Conservation (phyloP, 73 alveolate genomes). For the Paramecium bursaria region DNA sequence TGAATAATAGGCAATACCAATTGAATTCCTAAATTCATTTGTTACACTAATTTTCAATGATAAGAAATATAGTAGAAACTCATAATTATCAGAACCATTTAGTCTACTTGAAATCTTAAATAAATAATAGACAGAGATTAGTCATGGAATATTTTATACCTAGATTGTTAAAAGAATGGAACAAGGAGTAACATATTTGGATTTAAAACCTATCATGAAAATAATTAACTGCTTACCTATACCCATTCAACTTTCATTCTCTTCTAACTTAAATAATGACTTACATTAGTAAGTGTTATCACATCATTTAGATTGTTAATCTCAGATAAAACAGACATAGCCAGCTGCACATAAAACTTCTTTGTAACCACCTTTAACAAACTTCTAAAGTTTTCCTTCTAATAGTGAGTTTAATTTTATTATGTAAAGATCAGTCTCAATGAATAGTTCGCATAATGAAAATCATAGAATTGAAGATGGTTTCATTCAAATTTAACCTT, state of each 20-base stretch:
- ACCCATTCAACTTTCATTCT: slow-evolving; percentile 17
- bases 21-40: neutral
- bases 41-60: slow-evolving; percentile 4
- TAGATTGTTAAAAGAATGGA: neutral
- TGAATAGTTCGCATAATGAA: neutral
- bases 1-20: slow-evolving; percentile 15
- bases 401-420: neutral
- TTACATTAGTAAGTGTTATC: neutral
- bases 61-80: slow-evolving; percentile 6
- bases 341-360: neutral
- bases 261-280: neutral
- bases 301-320: too few species aligned
- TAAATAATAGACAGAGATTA: too few species aligned
- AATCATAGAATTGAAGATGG: neutral
- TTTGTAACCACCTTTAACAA: neutral
- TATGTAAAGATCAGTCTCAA: slow-evolving; percentile 3
- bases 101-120: neutral
- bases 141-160: neutral
- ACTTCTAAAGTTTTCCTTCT: neutral
- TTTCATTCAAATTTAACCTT: slow-evolving; percentile 24
- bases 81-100: neutral
- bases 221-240: slow-evolving; percentile 40
- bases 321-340: neutral
- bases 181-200: slow-evolving; percentile 9
- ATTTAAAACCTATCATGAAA: slow-evolving; percentile 22